Conservation (phyloP, 2,329 filamentous ascomycete genomes). For the Escovopsis sp. region DNA sequence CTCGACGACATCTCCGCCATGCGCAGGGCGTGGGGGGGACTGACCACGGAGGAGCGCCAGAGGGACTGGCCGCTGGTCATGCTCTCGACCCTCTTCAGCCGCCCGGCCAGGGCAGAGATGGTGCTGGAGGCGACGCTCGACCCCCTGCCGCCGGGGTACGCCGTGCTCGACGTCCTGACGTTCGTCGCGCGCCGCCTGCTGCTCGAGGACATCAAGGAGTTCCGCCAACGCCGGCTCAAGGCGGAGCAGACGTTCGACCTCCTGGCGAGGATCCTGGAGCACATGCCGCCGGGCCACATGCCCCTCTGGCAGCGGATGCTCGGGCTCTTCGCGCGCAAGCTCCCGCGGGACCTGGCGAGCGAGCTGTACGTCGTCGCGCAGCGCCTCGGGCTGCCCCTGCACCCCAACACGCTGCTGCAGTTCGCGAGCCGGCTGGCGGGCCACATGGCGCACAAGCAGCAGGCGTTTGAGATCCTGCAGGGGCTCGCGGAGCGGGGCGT, state of each 20-base stretch:
- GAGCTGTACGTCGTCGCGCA: slow-evolving; percentile 23
- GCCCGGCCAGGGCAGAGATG: slow-evolving; percentile 16
- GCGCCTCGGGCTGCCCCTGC: slow-evolving; percentile 16
- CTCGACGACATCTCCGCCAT: slow-evolving; percentile 16
- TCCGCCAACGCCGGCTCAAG: slow-evolving; percentile 11
- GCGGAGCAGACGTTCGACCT: slow-evolving; percentile 18
- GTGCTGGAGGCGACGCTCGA: slow-evolving; percentile 25
- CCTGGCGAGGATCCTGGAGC: slow-evolving; percentile 15
- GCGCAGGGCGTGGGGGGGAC: slow-evolving; percentile 17
- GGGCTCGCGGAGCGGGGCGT: slow-evolving; percentile 21
- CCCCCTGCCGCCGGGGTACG: slow-evolving; percentile 22
- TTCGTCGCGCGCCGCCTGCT: slow-evolving; percentile 15
- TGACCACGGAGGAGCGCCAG: slow-evolving; percentile 13
- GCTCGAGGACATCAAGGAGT: slow-evolving; percentile 6
- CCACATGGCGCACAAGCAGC: slow-evolving; percentile 23
- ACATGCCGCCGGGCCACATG: slow-evolving; percentile 15
- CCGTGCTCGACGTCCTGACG: slow-evolving; percentile 21
- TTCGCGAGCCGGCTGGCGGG: slow-evolving; percentile 32
- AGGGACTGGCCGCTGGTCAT: slow-evolving; percentile 20
- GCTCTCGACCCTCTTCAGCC: slow-evolving; percentile 19
- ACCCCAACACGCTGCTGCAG: slow-evolving; percentile 30
- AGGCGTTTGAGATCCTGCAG: slow-evolving; percentile 27
- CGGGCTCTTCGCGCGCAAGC: slow-evolving; percentile 16
- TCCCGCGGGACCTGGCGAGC: slow-evolving; percentile 17
- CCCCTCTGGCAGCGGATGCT: slow-evolving; percentile 25